phyloP scores from a whole-genome alignment of 768 basidiomycete species.

The Amanita pseudoporphyria region DNA sequence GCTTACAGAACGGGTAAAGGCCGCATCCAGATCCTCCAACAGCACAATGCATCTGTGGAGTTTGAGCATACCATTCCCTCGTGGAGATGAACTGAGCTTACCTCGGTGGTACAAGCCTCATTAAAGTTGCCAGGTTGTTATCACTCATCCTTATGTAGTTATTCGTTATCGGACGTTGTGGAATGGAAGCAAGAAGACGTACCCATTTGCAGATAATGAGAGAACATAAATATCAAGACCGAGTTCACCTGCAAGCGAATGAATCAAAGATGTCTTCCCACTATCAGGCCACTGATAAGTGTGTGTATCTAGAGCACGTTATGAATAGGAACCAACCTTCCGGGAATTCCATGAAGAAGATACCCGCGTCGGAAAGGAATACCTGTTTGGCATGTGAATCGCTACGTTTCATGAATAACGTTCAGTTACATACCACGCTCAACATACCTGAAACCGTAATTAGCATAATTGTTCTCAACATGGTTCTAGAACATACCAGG shows the following conservation, averaged over 20 bases:
- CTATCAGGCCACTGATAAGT: constrained; percentile 24
- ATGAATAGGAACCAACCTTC: constrained; percentile 41
- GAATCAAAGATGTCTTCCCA: constrained; percentile 81
- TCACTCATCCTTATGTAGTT: constrained; percentile 67
- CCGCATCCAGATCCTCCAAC: constrained; percentile 89
- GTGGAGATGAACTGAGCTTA: constrained; percentile 19
- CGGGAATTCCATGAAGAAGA: constrained; percentile 76
- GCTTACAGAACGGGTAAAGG: constrained; percentile 80
- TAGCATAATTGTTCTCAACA: constrained; percentile 5
- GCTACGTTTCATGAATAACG: constrained; percentile 10
- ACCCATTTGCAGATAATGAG: constrained; percentile 83
- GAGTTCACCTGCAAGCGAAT: constrained; percentile 77
- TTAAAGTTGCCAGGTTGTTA: constrained; percentile 76
- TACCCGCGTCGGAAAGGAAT: constrained; percentile 87
- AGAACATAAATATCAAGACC: constrained; percentile 89
- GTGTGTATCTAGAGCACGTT: constrained; percentile 1
- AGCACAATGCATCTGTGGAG: constrained; percentile 76
- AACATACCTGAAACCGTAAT: constrained; percentile 57
- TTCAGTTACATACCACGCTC: constrained; percentile 57
- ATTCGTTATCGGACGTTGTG: not conserved
- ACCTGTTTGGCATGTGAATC: constrained; percentile 30
- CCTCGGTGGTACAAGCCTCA: constrained; percentile 84
- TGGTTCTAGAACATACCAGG: constrained; percentile 47
- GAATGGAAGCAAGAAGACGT: constrained; percentile 15
- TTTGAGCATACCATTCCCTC: constrained; percentile 10